Evolutionary conservation across 306 rosid genomes (phyloP).

Genomic region (Cucurbita moschata): DNA sequence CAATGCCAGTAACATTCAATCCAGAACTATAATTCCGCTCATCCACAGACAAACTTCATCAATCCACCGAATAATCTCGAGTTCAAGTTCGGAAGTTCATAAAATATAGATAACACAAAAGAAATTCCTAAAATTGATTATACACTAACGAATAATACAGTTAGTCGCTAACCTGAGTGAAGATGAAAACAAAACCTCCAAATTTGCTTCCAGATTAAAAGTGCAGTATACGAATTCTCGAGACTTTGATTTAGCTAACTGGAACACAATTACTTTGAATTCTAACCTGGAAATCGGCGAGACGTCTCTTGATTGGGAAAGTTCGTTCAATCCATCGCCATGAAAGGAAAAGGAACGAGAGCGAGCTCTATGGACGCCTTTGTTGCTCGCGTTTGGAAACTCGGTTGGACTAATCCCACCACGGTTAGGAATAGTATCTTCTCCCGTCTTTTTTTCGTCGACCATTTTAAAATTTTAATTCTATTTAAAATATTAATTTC

Average conservation of each 20-base stretch:
- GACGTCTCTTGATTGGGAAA: neutral
- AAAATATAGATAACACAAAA: neutral
- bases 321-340: neutral
- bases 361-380: neutral
- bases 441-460: too few relatives aligned
- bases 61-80: neutral
- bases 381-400: neutral
- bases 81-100: neutral
- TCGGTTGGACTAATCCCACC: neutral
- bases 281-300: slow-evolving; percentile 4
- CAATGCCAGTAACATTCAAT: neutral
- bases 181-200: neutral
- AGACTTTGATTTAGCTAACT: neutral
- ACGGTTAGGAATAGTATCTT: too few relatives aligned
- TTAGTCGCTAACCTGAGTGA: neutral
- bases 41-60: neutral
- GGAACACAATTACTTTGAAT: neutral
- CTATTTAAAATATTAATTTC: too few relatives aligned
- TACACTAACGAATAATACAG: neutral
- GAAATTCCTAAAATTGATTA: neutral
- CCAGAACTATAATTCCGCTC: neutral
- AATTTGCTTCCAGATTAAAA: neutral
- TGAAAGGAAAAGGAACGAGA: neutral
- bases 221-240: neutral
- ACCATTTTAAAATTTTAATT: too few relatives aligned